Conservation (phyloP, 306 rosid genomes). For the Albizia julibrissin region DNA sequence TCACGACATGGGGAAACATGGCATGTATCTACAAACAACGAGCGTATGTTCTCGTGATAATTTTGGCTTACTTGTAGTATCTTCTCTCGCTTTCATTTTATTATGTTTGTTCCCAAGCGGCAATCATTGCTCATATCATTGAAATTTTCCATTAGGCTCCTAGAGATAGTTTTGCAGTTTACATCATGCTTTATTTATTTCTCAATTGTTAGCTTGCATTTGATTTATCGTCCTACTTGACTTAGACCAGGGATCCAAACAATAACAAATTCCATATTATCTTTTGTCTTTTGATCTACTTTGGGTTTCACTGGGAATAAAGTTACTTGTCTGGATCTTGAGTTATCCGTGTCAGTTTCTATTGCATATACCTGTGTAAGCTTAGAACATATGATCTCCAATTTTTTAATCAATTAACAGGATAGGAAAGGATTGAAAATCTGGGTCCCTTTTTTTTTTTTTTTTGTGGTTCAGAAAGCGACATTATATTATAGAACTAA, state of each 20-base stretch:
- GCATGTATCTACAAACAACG: conserved; percentile 86
- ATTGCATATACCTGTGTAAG: background rate
- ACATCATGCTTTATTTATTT: background rate
- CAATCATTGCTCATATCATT: conserved; percentile 5
- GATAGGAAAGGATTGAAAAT: background rate
- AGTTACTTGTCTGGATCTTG: background rate
- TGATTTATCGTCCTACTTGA: background rate
- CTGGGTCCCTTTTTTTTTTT: background rate
- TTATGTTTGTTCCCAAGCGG: conserved; percentile 6
- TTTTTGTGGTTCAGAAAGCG: too few species aligned
- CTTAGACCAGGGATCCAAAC: too few species aligned
- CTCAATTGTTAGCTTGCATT: background rate
- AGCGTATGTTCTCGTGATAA: too few species aligned
- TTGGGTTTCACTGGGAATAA: background rate
- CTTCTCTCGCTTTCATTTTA: background rate
- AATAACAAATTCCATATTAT: too few species aligned
- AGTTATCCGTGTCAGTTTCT: background rate
- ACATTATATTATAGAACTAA: too few species aligned
- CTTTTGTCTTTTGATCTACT: background rate
- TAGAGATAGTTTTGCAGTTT: conserved; percentile 8
- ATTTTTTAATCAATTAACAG: background rate
- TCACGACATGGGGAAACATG: conserved; percentile 97
- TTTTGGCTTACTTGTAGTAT: background rate
- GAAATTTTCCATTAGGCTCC: conserved; percentile 1
- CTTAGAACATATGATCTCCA: background rate